A percentile compares a stretch with the other conserved stretches of the same genome.
Conservation (phyloP, 129 eudicot species). For the Tagetes erecta region DNA sequence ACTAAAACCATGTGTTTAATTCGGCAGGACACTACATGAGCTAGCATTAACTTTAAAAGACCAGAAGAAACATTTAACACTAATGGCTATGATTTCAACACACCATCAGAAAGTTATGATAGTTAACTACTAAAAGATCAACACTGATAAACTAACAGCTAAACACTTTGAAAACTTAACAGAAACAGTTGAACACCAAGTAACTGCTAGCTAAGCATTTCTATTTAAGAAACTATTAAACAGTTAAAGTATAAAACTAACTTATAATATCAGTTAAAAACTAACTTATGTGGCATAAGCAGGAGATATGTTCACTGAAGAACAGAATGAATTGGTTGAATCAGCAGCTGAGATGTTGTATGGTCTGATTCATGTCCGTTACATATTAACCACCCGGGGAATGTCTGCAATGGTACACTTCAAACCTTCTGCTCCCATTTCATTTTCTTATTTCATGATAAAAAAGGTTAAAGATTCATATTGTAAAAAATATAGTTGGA, state of each 20-base stretch:
- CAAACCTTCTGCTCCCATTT: neutral
- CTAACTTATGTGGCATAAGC: conserved; percentile 23
- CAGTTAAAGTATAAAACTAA: neutral
- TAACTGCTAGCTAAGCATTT: neutral
- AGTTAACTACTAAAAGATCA: neutral
- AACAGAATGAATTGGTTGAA: conserved; percentile 86
- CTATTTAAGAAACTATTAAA: neutral
- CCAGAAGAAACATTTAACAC: neutral
- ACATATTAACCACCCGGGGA: conserved; percentile 78
- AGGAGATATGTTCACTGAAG: conserved; percentile 89
- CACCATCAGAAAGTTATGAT: neutral
- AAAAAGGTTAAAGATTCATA: neutral
- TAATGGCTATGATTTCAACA: neutral
- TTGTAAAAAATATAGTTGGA: conserved; percentile 51
- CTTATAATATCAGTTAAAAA: neutral
- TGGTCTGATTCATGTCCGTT: conserved; percentile 86
- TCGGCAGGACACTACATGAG: neutral
- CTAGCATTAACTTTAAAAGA: neutral
- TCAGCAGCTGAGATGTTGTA: conserved; percentile 95
- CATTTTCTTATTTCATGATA: neutral
- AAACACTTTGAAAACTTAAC: neutral
- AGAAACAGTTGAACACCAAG: neutral
- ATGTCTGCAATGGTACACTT: conserved; percentile 83
- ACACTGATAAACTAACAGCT: neutral
- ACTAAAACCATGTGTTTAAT: neutral